Evolutionary conservation across 2,329 filamentous ascomycete species (phyloP), one percentile per base, ranked within the genome.

Genomic region (Verticillium zaregamsianum): DNA sequence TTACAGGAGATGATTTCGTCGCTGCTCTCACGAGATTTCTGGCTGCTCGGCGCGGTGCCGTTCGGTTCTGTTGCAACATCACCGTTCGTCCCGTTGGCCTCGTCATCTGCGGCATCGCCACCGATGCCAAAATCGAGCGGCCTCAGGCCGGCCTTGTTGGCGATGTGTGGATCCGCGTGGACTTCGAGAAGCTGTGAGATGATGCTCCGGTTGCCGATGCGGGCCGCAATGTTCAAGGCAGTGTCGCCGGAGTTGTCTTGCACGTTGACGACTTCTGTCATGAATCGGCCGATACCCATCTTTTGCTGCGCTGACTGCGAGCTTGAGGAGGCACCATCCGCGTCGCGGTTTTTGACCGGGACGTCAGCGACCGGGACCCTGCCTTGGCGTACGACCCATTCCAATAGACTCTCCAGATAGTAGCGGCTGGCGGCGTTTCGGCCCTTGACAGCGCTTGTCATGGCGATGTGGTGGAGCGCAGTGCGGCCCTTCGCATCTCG

Each of bases 111-210:
- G 15, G 76, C 77, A 58, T 92, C 90, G 11, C 86, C 86, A 5
- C 92, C 92, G 32, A 98, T 92, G 9, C 94, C 94, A 77, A 99
- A 99, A 73, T 98, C 95, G n/a, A 93, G 82, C 1, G 95, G 93
- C 45, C 92, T 85, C 14, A 98, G 82, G 23, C 94, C 93, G 55
- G 93, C 93, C 57, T 93, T 88, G 70, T 99, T 99, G 6, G 92
- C 86, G 70, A 98, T 93, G 59, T 90, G 87, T n/a, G 93, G 90
- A 73, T 98, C 93, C 1, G 95, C 95, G 61, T 94, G 93, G 54
- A 99, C 93, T 76, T 99, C 95, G 12, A 98, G 82, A 35, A 99
- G 81, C 72, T 99, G 95, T n/a, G 93, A 94, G 62, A 98, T 96
- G 68, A 99, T 97, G 69, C 92, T 96, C 61, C 90, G 85, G 72